Percentiles rank a stretch among this genome's conserved stretches.
phyloP scores from a whole-genome alignment of 1,284 basidiomycete species.

The Microstroma glucosiphilum region DNA sequence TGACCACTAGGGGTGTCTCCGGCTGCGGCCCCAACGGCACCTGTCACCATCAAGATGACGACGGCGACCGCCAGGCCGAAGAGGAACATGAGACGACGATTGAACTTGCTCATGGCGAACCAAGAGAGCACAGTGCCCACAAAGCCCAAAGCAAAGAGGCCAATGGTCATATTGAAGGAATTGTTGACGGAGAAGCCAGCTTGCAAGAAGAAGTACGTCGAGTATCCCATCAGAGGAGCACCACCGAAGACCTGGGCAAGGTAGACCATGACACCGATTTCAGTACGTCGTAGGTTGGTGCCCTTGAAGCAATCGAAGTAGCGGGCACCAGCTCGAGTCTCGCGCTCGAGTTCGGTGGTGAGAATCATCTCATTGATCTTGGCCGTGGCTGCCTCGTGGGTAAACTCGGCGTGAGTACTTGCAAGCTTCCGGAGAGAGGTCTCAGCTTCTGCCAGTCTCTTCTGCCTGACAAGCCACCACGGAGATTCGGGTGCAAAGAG shows the following conservation, averaged over 20 bases:
- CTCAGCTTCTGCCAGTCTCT: conserved; percentile 27
- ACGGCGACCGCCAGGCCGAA: conserved; percentile 53
- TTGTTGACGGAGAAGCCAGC: conserved; percentile 51
- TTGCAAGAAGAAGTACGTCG: conserved; percentile 53
- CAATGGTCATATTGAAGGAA: conserved; percentile 53
- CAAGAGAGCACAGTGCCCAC: conserved; percentile 52
- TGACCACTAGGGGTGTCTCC: conserved; percentile 19
- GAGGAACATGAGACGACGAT: conserved; percentile 55
- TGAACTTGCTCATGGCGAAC: conserved; percentile 52
- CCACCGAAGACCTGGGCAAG: conserved; percentile 50
- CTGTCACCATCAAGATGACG: conserved; percentile 55
- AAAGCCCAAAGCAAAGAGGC: conserved; percentile 49
- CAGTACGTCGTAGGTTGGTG: conserved; percentile 33
- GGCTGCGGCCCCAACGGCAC: conserved; percentile 52
- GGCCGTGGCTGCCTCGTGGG: conserved; percentile 26
- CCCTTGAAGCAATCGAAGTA: conserved; percentile 44
- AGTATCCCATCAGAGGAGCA: conserved; percentile 42
- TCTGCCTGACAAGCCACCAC: conserved; percentile 46
- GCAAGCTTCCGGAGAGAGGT: conserved; percentile 26
- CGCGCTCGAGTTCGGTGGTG: conserved; percentile 41
- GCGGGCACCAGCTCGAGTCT: conserved; percentile 24
- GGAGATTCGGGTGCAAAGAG: conserved; percentile 49
- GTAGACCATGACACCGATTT: conserved; percentile 50
- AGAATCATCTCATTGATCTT: conserved; percentile 34
- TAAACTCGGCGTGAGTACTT: conserved; percentile 17